A percentile compares a stretch with the other conserved stretches of the same genome.
Evolutionary conservation across 2,329 filamentous ascomycete species (phyloP).

Genomic region (Sarocladium strictum): DNA sequence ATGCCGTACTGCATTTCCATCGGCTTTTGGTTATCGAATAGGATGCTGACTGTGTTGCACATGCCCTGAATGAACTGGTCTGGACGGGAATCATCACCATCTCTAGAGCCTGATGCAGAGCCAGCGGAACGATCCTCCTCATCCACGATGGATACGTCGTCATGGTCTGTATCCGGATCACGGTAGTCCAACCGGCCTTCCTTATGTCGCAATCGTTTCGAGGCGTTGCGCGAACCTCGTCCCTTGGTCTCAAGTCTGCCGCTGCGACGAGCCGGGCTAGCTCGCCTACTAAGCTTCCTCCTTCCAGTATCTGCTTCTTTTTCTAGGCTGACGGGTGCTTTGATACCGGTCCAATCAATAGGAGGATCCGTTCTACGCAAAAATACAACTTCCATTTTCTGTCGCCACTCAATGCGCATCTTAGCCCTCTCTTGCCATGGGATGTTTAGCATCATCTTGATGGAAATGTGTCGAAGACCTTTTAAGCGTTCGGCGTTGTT

Average conservation of each 20-base stretch:
- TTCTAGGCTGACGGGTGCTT: background rate
- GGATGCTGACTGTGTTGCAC: conserved; percentile 64
- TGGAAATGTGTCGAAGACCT: conserved; percentile 61
- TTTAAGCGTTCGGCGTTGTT: conserved; percentile 61
- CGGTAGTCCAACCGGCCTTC: conserved; percentile 29
- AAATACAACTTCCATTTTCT: conserved; percentile 63
- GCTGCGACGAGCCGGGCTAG: conserved; percentile 28
- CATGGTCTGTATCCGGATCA: conserved; percentile 40
- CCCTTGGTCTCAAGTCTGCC: conserved; percentile 23
- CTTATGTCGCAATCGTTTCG: conserved; percentile 13
- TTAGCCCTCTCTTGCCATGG: conserved; percentile 76
- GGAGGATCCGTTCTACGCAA: conserved; percentile 43
- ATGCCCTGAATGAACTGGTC: conserved; percentile 52
- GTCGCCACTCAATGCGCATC: conserved; percentile 74
- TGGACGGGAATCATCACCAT: conserved; percentile 20
- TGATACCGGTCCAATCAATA: background rate
- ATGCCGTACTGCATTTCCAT: conserved; percentile 63
- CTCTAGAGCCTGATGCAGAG: conserved; percentile 14
- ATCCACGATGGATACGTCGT: conserved; percentile 27
- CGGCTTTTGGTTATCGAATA: conserved; percentile 71
- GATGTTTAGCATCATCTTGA: conserved; percentile 73
- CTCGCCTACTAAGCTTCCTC: conserved; percentile 13
- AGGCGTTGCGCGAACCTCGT: conserved; percentile 2
- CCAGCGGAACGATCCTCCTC: conserved; percentile 11
- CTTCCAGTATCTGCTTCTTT: background rate